Conservation (phyloP, 148 eudicot species). For the Rhododendron ferrugineum region DNA sequence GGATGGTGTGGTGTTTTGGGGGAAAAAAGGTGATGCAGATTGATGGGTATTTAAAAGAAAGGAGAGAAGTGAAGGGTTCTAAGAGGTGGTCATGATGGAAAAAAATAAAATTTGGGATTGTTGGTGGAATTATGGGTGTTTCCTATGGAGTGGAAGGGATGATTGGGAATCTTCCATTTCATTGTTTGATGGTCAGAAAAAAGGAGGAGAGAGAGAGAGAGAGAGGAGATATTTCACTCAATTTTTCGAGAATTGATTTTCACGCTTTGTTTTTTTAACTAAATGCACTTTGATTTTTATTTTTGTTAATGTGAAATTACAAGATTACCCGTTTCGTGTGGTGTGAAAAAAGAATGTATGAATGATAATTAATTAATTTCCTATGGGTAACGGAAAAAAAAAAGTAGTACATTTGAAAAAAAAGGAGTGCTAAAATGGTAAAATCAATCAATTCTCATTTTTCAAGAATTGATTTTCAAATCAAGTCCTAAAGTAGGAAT, state of each 20-base stretch:
- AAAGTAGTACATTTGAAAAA: not conserved
- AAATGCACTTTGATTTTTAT: not conserved
- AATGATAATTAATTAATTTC: not conserved
- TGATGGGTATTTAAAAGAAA: constrained; percentile 21
- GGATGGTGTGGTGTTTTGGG: not conserved
- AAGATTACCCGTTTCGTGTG: not conserved
- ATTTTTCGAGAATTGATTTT: not conserved
- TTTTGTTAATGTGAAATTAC: not conserved
- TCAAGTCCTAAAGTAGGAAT: not conserved
- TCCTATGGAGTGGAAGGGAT: constrained; percentile 46
- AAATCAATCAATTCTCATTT: not conserved
- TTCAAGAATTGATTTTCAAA: not conserved
- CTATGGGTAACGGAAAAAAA: not conserved
- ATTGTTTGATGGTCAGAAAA: constrained; percentile 27
- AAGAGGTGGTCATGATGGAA: constrained; percentile 6
- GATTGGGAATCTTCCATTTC: constrained; percentile 42
- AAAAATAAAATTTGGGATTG: constrained; percentile 18
- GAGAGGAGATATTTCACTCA: not conserved
- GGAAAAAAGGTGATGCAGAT: constrained; percentile 24
- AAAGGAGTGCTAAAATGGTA: not conserved
- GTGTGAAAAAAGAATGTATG: not conserved
- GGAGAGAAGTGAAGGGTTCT: not conserved
- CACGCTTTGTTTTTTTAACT: not conserved
- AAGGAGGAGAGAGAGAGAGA: not conserved
- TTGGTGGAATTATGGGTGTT: constrained; percentile 53